Conservation (phyloP, 2,329 filamentous ascomycete genomes). For the Hypoxylon sp. region DNA sequence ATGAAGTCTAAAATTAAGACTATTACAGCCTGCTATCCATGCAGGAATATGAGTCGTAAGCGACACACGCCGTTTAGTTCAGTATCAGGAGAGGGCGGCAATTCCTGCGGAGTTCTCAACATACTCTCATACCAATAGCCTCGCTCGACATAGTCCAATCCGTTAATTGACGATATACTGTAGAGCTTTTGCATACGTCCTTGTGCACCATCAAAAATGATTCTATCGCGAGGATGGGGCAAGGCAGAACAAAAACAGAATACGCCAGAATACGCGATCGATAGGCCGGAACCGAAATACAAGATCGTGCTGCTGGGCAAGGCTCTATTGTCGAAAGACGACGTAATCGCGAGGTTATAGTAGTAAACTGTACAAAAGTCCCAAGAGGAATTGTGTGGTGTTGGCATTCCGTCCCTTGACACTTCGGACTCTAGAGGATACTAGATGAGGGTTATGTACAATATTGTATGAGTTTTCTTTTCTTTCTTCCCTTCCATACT, state of each 20-base stretch:
- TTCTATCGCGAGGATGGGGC: too few species aligned
- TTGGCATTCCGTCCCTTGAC: background rate
- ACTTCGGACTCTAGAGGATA: slow-evolving; percentile 2
- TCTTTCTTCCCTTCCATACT: background rate
- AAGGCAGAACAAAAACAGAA: background rate
- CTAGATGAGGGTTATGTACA: slow-evolving; percentile 34
- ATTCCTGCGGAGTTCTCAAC: too few species aligned
- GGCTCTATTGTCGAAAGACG: background rate
- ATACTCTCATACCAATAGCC: too few species aligned
- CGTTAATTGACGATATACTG: background rate
- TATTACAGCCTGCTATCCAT: background rate
- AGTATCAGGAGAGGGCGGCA: background rate
- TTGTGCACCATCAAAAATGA: background rate
- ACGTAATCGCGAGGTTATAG: background rate
- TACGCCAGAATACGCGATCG: background rate
- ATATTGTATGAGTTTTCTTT: background rate
- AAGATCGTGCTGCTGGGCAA: background rate
- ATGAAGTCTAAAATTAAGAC: background rate
- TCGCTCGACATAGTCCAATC: too few species aligned
- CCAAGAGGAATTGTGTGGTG: background rate
- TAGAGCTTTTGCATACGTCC: background rate
- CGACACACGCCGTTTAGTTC: background rate
- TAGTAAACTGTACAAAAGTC: slow-evolving; percentile 12
- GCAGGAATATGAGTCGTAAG: background rate
- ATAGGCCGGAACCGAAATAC: background rate